These are phyloP conservation scores for Dunaliella primolecta DNA, from an alignment of 139 green algal species.

Conservation along the genomic window DNA sequence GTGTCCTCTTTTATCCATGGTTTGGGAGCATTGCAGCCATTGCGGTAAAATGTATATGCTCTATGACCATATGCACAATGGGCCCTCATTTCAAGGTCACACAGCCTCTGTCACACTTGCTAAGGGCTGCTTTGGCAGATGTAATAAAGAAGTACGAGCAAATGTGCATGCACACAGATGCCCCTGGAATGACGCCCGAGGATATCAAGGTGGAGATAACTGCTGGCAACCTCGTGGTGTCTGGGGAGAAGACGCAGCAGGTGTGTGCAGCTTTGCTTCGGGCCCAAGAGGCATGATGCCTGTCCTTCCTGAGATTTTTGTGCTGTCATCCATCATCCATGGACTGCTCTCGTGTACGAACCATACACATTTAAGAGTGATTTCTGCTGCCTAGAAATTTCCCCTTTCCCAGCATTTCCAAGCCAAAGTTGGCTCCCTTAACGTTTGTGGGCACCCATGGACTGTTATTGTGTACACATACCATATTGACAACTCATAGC, in stretches of 20 bases:
- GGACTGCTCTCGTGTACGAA: too few relatives aligned
- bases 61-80: neutral
- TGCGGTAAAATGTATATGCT: neutral
- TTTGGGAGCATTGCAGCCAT: neutral
- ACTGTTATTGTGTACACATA: too few relatives aligned
- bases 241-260: neutral
- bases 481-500: too few relatives aligned
- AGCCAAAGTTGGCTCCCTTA: neutral
- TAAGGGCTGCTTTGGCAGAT: too few relatives aligned
- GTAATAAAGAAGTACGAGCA: neutral
- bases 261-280: too few relatives aligned
- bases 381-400: neutral
- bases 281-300: neutral
- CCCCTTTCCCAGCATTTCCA: neutral
- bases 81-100: neutral
- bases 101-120: too few relatives aligned
- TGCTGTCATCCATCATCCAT: too few relatives aligned
- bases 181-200: conserved; percentile 18
- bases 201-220: conserved; percentile 17
- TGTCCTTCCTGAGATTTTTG: neutral
- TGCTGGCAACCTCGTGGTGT: neutral
- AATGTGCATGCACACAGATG: conserved; percentile 4
- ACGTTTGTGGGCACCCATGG: too few relatives aligned
- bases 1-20: neutral
- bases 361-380: neutral